Percentiles rank a stretch among this genome's conserved stretches.
phyloP scores from a whole-genome alignment of 179 eudicot genomes.

The Drosera spatulata region DNA sequence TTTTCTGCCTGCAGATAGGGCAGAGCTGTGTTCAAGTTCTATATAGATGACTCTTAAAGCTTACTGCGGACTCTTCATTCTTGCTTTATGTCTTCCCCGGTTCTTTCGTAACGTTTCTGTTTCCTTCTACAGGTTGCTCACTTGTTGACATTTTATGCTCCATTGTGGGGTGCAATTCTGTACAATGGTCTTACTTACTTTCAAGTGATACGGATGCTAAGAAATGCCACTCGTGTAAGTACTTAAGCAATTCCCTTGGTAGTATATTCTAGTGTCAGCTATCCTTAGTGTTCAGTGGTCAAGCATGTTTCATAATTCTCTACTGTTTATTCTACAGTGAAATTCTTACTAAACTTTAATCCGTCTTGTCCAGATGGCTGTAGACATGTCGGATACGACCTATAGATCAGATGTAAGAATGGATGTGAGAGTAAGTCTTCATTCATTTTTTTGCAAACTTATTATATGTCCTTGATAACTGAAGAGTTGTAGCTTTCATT shows the following conservation, averaged over 20 bases:
- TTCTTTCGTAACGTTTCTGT: not conserved
- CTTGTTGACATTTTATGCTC: conserved; percentile 86
- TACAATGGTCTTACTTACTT: conserved; percentile 89
- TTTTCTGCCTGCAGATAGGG: no score
- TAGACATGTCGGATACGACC: conserved; percentile 69
- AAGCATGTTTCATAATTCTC: no score
- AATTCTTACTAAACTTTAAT: no score
- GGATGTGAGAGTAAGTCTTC: conserved; percentile 66
- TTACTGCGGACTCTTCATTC: not conserved
- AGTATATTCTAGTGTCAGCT: not conserved
- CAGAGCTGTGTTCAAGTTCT: no score
- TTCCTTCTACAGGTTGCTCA: conserved; percentile 55
- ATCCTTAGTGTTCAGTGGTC: no score
- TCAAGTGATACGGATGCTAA: conserved; percentile 98
- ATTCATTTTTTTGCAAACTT: not conserved
- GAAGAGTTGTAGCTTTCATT: not conserved
- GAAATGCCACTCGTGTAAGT: conserved; percentile 88
- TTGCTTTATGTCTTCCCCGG: not conserved
- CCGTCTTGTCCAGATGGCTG: conserved; percentile 69
- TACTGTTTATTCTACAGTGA: no score
- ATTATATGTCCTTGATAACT: not conserved
- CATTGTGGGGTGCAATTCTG: conserved; percentile 96
- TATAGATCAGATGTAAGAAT: conserved; percentile 64
- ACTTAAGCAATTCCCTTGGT: not conserved
- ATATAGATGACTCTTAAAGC: not conserved